phyloP scores from a whole-genome alignment of 148 eudicot species.

The Camellia sinensis region DNA sequence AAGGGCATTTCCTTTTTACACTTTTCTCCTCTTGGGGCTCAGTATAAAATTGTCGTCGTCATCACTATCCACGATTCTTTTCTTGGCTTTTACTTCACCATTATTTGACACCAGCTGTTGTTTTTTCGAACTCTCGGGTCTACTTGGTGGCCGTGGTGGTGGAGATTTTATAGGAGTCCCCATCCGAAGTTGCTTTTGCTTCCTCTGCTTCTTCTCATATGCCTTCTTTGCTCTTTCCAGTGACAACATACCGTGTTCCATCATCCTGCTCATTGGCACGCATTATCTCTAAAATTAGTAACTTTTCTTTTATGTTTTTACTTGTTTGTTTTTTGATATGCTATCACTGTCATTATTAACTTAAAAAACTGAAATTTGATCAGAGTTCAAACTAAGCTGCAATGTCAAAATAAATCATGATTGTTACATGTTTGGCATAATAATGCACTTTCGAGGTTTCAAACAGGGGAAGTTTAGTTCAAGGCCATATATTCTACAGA shows the following conservation, averaged over 20 bases:
- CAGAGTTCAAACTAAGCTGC: neutral
- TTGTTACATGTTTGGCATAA: neutral
- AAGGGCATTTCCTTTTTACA: constrained; percentile 26
- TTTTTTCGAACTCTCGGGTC: constrained; percentile 55
- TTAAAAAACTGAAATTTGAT: neutral
- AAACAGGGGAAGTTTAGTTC: neutral
- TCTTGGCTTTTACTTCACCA: constrained; percentile 64
- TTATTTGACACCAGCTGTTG: constrained; percentile 45
- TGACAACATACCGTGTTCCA: constrained; percentile 86
- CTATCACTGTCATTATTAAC: neutral
- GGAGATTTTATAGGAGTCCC: constrained; percentile 75
- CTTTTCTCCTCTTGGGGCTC: constrained; percentile 68
- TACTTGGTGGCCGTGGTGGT: constrained; percentile 32
- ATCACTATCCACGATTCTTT: constrained; percentile 48
- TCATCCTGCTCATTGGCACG: constrained; percentile 52
- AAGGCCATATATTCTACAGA: neutral
- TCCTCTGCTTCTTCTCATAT: constrained; percentile 76
- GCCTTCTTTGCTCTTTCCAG: constrained; percentile 81
- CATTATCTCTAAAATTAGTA: constrained; percentile 11
- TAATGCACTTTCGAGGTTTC: neutral
- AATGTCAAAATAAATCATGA: neutral
- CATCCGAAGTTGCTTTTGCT: constrained; percentile 60
- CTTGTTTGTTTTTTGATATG: neutral
- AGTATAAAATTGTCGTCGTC: constrained; percentile 60
- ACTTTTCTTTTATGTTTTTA: neutral